Conservation (phyloP, 352 stramenopile genomes). For the Globisporangium viniferum region DNA sequence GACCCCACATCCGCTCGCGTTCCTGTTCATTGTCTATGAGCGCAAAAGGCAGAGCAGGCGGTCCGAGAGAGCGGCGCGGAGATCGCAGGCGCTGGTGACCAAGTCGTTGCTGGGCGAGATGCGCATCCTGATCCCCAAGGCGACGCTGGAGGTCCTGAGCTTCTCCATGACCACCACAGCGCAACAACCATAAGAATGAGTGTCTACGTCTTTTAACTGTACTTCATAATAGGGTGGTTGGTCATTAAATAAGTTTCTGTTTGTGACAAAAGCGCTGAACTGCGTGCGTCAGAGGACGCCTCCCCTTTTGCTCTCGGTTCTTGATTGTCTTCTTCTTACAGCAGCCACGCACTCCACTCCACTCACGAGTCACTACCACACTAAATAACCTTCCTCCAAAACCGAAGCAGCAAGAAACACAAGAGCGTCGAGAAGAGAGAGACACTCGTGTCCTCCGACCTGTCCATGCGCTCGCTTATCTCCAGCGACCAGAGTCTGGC, state of each 20-base stretch:
- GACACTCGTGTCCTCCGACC: neutral
- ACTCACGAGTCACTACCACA: neutral
- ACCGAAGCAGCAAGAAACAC: neutral
- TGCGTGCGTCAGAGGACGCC: neutral
- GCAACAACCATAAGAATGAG: neutral
- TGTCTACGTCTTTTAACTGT: neutral
- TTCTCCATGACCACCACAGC: neutral
- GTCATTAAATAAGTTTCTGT: constrained; percentile 11
- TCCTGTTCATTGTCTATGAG: neutral
- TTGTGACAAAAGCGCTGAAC: constrained; percentile 6
- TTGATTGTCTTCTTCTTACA: constrained; percentile 10
- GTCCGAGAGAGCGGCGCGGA: neutral
- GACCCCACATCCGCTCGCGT: neutral
- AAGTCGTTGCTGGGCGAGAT: neutral
- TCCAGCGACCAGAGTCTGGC: constrained; percentile 64
- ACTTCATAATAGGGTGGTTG: neutral
- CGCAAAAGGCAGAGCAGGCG: neutral
- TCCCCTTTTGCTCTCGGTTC: constrained; percentile 5
- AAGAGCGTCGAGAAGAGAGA: constrained; percentile 5
- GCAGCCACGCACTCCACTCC: neutral
- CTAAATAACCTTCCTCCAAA: constrained; percentile 5
- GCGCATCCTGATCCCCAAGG: constrained; percentile 10
- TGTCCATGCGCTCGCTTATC: constrained; percentile 29
- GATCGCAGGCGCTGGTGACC: neutral
- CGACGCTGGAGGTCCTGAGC: constrained; percentile 11